Evolutionary conservation across 2,329 filamentous ascomycete species (phyloP).

Genomic region (Huntiella bhutanensis): DNA sequence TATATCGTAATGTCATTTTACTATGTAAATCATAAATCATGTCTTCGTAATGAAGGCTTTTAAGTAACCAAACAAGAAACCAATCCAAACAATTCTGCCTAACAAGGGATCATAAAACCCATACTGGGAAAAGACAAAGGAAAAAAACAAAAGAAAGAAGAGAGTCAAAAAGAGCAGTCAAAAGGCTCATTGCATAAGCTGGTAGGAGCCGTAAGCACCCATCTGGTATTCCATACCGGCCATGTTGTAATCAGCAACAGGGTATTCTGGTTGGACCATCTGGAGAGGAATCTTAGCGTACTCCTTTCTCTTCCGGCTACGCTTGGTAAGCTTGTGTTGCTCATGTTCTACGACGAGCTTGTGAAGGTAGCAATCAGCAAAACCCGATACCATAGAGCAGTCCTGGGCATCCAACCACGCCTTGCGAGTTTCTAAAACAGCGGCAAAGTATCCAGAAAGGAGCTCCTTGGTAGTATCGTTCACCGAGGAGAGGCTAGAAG

Average conservation of each 20-base stretch:
- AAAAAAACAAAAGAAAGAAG: neutral
- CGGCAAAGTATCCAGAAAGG: neutral
- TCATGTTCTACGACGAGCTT: constrained; percentile 7
- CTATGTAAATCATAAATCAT: too few species aligned
- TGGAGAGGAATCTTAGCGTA: neutral
- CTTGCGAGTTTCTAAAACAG: constrained; percentile 1
- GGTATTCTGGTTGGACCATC: too few species aligned
- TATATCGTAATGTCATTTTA: too few species aligned
- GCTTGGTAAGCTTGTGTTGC: constrained; percentile 8
- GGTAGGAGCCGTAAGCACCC: neutral
- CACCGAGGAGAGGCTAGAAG: neutral
- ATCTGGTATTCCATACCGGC: neutral
- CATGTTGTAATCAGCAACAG: neutral
- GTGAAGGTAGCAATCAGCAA: neutral
- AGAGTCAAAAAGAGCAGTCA: neutral
- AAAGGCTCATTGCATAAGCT: neutral
- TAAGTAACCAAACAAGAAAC: neutral
- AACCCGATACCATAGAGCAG: neutral
- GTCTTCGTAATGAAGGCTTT: too few species aligned
- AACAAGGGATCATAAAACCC: neutral
- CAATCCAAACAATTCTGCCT: neutral
- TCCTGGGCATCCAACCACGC: neutral
- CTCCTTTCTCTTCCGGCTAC: constrained; percentile 8
- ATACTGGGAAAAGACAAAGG: neutral
- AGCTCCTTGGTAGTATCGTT: neutral